phyloP scores from a whole-genome alignment of 176 grass and related monocot species.

The Aechmea fasciata region DNA sequence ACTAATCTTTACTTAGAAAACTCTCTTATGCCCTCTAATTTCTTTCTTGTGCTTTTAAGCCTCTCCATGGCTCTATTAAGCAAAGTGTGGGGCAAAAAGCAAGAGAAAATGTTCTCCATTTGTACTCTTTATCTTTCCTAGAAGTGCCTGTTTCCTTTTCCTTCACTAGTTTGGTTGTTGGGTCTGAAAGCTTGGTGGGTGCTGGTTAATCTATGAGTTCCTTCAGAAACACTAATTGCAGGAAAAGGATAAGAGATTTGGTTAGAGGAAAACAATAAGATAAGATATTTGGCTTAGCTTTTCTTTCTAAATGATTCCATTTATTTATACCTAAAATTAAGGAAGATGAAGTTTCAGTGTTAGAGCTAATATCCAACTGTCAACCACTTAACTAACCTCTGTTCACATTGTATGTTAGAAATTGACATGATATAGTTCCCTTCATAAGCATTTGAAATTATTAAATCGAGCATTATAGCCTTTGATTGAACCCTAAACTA shows the following conservation, averaged over 20 bases:
- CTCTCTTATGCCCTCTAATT: neutral
- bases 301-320: neutral
- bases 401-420: too few species aligned
- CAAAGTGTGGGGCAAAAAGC: neutral
- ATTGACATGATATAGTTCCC: too few species aligned
- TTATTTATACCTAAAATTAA: neutral
- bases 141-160: neutral
- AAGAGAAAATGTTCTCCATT: neutral
- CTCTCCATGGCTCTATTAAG: neutral
- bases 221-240: neutral
- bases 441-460: too few species aligned
- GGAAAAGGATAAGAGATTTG: neutral
- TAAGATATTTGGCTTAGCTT: neutral
- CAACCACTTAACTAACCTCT: neutral
- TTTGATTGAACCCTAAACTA: too few species aligned
- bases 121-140: neutral
- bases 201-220: neutral
- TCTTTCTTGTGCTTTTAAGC: constrained; percentile 1
- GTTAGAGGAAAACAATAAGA: neutral
- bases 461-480: too few species aligned
- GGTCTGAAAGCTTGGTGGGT: neutral
- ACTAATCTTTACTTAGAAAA: neutral
- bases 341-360: constrained; percentile 1
- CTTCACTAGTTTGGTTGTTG: constrained; percentile 1
- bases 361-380: neutral